A percentile compares a stretch with the other conserved stretches of the same genome.
Evolutionary conservation across 1,284 basidiomycete species (phyloP).

Genomic region (Butyriboletus appendiculatus): DNA sequence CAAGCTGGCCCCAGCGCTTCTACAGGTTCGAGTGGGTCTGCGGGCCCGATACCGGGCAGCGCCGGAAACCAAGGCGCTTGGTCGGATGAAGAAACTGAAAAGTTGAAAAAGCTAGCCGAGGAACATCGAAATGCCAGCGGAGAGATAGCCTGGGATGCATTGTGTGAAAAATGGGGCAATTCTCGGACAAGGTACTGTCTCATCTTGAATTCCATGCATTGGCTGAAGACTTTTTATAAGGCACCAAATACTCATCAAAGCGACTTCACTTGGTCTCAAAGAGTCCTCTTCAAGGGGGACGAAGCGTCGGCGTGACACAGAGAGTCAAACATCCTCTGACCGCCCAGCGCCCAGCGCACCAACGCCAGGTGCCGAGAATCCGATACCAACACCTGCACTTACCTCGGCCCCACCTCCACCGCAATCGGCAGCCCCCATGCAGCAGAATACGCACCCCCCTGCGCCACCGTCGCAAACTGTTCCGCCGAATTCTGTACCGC

Average conservation of each 20-base stretch:
- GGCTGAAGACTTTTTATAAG: constrained; percentile 38
- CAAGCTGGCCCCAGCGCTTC: constrained; percentile 32
- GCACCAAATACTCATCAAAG: constrained; percentile 78
- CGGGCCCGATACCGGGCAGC: constrained; percentile 33
- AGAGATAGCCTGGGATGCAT: constrained; percentile 74
- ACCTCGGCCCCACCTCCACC: constrained; percentile 21
- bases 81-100: constrained; percentile 73
- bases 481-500: constrained; percentile 22
- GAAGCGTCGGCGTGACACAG: constrained; percentile 60
- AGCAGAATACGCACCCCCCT: constrained; percentile 29
- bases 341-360: constrained; percentile 30
- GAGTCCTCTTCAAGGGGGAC: constrained; percentile 65
- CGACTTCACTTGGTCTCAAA: constrained; percentile 71
- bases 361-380: constrained; percentile 27
- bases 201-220: background rate
- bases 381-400: constrained; percentile 19
- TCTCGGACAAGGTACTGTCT: constrained; percentile 59
- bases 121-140: constrained; percentile 54
- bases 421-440: constrained; percentile 22
- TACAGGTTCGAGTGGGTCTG: constrained; percentile 22
- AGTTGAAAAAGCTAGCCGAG: constrained; percentile 64
- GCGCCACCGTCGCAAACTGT: constrained; percentile 22
- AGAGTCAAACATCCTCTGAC: constrained; percentile 36
- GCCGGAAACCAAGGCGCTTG: constrained; percentile 67
- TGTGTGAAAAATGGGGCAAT: constrained; percentile 69